These are phyloP conservation scores for Phytopythium litorale DNA, from an alignment of 352 stramenopile genomes.

Conservation along the genomic window DNA sequence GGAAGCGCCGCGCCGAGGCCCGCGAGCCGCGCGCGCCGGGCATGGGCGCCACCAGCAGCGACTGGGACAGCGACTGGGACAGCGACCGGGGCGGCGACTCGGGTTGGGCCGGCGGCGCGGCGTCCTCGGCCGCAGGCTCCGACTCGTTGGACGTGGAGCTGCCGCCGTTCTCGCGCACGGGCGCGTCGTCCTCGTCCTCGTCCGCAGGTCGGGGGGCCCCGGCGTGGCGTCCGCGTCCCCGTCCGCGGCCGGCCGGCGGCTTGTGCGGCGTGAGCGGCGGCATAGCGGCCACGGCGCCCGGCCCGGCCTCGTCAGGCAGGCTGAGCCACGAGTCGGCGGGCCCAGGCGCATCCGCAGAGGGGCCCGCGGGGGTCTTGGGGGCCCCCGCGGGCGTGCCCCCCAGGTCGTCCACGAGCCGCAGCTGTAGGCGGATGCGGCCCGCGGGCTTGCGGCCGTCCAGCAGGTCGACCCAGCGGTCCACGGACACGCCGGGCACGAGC, in stretches of 20 bases:
- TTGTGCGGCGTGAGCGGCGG: not conserved
- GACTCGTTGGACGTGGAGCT: conserved; percentile 40
- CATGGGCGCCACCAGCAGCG: conserved; percentile 17
- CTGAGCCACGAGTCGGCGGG: conserved; percentile 26
- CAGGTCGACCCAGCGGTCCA: conserved; percentile 63
- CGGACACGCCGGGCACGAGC: conserved; percentile 34
- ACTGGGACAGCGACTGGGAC: conserved; percentile 1
- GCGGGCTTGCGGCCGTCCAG: conserved; percentile 47
- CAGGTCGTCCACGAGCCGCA: conserved; percentile 38
- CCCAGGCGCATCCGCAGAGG: not conserved
- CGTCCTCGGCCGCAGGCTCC: conserved; percentile 30
- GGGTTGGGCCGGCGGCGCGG: too few species aligned
- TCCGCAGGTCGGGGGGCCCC: too few species aligned
- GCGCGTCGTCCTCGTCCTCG: not conserved
- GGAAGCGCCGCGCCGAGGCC: not conserved
- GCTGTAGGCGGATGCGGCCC: conserved; percentile 59
- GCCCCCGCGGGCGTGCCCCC: too few species aligned
- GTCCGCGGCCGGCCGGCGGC: too few species aligned
- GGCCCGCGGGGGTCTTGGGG: not conserved
- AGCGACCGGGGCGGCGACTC: conserved; percentile 17
- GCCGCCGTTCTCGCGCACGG: conserved; percentile 19
- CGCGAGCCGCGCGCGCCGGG: not conserved
- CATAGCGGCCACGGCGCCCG: not conserved
- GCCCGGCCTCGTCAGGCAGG: conserved; percentile 14
- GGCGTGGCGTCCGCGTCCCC: too few species aligned